A percentile compares a stretch with the other conserved stretches of the same genome.
These are phyloP conservation scores for Oryza glumipatula DNA, from an alignment of 176 grass and related monocot genomes.

Conservation along the genomic window DNA sequence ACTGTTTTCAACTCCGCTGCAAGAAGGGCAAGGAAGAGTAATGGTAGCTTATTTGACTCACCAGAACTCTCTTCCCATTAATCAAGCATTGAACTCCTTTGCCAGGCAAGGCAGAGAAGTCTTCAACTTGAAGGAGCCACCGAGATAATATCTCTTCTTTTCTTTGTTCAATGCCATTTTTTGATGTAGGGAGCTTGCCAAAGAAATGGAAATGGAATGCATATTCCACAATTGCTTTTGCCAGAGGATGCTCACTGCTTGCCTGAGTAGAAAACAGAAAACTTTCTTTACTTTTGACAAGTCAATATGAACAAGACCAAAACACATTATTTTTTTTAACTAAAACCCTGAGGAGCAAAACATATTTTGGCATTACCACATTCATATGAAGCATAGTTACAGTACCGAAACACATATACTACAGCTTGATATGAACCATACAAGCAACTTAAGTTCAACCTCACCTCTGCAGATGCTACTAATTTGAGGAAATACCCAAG, in stretches of 20 bases:
- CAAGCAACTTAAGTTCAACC: not conserved
- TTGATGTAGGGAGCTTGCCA: slow-evolving; percentile 64
- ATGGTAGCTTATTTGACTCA: slow-evolving; percentile 48
- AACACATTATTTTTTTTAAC: no score
- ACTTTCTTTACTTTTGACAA: not conserved
- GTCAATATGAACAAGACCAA: not conserved
- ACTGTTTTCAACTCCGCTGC: not conserved
- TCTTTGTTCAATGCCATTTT: slow-evolving; percentile 55
- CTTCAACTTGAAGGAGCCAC: slow-evolving; percentile 71
- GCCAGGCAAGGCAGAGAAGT: slow-evolving; percentile 76
- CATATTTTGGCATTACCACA: slow-evolving; percentile 3
- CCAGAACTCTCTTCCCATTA: slow-evolving; percentile 74
- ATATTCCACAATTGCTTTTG: slow-evolving; percentile 89
- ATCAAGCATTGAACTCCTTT: slow-evolving; percentile 79
- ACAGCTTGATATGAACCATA: slow-evolving; percentile 22
- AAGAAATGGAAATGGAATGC: slow-evolving; percentile 96
- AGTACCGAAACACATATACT: not conserved
- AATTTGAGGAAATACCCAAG: slow-evolving; percentile 89
- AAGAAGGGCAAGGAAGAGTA: slow-evolving; percentile 1
- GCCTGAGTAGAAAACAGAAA: slow-evolving; percentile 63
- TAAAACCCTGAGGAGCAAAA: not conserved
- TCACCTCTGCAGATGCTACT: slow-evolving; percentile 96
- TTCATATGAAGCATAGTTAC: slow-evolving; percentile 6
- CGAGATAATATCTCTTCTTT: slow-evolving; percentile 68
- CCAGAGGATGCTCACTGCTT: slow-evolving; percentile 97